These are phyloP conservation scores for Nicotiana obtusifolia DNA, from an alignment of 257 asterid genomes.

Conservation along the genomic window DNA sequence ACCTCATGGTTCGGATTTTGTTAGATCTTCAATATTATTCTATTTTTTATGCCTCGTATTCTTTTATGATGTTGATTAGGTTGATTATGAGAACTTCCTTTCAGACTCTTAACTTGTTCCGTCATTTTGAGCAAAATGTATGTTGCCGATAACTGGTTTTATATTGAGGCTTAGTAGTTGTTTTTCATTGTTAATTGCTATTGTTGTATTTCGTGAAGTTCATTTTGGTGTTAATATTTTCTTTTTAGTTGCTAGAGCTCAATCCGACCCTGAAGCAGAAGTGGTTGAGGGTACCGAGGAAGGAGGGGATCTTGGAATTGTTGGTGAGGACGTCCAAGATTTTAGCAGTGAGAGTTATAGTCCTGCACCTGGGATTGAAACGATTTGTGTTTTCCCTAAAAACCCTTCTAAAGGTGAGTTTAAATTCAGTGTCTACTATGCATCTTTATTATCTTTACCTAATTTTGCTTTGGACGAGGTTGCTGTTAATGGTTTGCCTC, in stretches of 20 bases:
- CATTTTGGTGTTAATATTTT: background rate
- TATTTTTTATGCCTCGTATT: background rate
- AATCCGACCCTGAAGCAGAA: conserved; percentile 57
- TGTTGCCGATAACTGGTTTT: background rate
- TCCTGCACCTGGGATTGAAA: conserved; percentile 83
- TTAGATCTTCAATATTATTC: background rate
- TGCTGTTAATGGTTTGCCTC: background rate
- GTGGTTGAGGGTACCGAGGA: conserved; percentile 50
- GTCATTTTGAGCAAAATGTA: background rate
- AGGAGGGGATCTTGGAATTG: conserved; percentile 68
- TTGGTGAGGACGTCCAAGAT: conserved; percentile 86
- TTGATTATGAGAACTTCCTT: background rate
- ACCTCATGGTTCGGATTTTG: no score
- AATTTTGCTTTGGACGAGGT: background rate
- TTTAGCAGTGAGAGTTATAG: conserved; percentile 53
- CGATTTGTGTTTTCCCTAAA: conserved; percentile 84
- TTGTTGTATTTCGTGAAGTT: conserved; percentile 5
- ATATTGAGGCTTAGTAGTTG: background rate
- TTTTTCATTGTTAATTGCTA: background rate
- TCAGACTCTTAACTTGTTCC: background rate
- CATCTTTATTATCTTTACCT: background rate
- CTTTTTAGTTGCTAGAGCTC: conserved; percentile 63
- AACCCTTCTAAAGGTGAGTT: conserved; percentile 75
- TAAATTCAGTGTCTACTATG: background rate
- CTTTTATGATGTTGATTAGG: background rate